phyloP scores from a whole-genome alignment of 192 early-diverging fungal genomes.

The Helicostylum pulchrum region DNA sequence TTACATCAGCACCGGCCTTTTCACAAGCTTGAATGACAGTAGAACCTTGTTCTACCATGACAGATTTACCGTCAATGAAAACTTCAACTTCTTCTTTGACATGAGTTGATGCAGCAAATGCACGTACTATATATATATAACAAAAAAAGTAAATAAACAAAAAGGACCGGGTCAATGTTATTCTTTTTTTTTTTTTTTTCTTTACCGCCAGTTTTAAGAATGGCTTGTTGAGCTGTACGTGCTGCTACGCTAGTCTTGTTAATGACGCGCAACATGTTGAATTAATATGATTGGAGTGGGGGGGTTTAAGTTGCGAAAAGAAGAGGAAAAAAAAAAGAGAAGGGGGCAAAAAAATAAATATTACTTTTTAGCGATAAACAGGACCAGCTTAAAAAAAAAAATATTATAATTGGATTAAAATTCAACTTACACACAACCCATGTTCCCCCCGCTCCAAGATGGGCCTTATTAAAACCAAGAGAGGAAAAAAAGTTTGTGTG shows the following conservation, averaged over 20 bases:
- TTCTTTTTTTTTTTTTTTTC: not conserved
- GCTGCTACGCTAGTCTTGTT: slow-evolving; percentile 28
- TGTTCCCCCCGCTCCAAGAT: too few relatives aligned
- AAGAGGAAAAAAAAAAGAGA: slow-evolving; percentile 20
- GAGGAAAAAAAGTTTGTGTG: slow-evolving; percentile 1
- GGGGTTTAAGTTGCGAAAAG: slow-evolving; percentile 9
- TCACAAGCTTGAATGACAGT: slow-evolving; percentile 98
- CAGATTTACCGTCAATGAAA: slow-evolving; percentile 88
- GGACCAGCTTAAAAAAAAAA: not conserved
- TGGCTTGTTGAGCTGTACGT: slow-evolving; percentile 15
- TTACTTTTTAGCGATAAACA: too few relatives aligned
- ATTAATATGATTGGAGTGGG: slow-evolving; percentile 11
- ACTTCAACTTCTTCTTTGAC: slow-evolving; percentile 73
- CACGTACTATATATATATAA: slow-evolving; percentile 25
- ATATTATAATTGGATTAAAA: not conserved
- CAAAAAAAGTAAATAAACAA: slow-evolving; percentile 1
- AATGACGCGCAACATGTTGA: slow-evolving; percentile 34
- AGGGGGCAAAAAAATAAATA: not conserved
- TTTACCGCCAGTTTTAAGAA: slow-evolving; percentile 27
- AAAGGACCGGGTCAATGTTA: not conserved
- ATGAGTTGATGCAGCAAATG: slow-evolving; percentile 44
- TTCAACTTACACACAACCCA: not conserved
- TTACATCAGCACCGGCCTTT: slow-evolving; percentile 79
- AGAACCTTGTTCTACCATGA: slow-evolving; percentile 87
- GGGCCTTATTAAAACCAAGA: slow-evolving; percentile 8